A percentile compares a stretch with the other conserved stretches of the same genome.
Evolutionary conservation across 2,329 filamentous ascomycete genomes (phyloP).

Genomic region (Aspergillus ibericus): DNA sequence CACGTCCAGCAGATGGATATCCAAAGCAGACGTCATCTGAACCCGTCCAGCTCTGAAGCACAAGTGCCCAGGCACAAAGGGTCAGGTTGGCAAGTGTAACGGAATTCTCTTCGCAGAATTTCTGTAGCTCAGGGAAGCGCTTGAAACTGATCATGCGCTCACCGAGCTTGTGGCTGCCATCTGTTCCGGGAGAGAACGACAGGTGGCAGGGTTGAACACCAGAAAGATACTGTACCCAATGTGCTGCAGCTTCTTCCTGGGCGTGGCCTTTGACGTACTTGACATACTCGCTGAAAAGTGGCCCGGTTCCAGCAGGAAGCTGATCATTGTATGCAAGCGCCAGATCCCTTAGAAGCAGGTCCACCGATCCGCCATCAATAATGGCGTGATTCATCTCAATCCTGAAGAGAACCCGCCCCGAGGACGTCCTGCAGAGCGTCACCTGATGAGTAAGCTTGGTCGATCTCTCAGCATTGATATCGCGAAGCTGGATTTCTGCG

Average conservation of each 20-base stretch:
- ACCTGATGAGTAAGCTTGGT: constrained; percentile 36
- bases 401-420: constrained; percentile 34
- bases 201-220: constrained; percentile 19
- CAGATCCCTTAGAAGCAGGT: constrained; percentile 34
- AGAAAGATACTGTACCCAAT: constrained; percentile 39
- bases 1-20: constrained; percentile 43
- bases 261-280: constrained; percentile 31
- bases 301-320: constrained; percentile 28
- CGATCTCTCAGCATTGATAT: constrained; percentile 25
- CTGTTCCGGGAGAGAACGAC: constrained; percentile 5
- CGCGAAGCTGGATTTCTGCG: constrained; percentile 27
- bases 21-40: constrained; percentile 45
- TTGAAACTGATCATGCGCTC: constrained; percentile 31
- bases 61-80: constrained; percentile 42
- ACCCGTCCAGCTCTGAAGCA: constrained; percentile 32
- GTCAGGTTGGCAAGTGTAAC: constrained; percentile 40
- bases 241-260: constrained; percentile 27
- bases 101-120: constrained; percentile 32
- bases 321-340: constrained; percentile 32
- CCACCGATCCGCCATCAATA: constrained; percentile 38
- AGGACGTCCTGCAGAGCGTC: constrained; percentile 33
- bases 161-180: constrained; percentile 22
- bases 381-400: constrained; percentile 42
- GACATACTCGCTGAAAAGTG: constrained; percentile 41
- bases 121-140: constrained; percentile 31